Percentiles rank a stretch among this genome's conserved stretches.
Conservation (phyloP, 495 filamentous ascomycete genomes). For the Halenospora varia region DNA sequence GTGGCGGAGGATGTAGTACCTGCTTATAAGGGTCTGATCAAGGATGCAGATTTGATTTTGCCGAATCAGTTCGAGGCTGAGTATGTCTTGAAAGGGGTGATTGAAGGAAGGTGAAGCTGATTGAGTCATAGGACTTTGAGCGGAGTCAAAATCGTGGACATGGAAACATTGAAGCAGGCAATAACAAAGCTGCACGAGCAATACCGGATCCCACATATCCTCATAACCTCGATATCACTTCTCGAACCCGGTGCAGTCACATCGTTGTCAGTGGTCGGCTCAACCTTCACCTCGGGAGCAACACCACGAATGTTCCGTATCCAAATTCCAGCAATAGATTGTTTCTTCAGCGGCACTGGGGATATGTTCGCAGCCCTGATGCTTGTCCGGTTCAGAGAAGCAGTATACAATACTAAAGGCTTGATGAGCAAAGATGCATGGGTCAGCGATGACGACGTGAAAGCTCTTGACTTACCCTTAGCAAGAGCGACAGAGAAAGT, state of each 20-base stretch:
- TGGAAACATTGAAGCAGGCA: constrained; percentile 64
- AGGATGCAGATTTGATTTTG: constrained; percentile 82
- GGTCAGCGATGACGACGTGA: constrained; percentile 64
- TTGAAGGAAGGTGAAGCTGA: constrained; percentile 7
- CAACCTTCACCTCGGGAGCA: constrained; percentile 39
- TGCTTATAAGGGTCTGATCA: constrained; percentile 76
- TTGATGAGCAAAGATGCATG: constrained; percentile 54
- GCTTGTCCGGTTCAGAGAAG: constrained; percentile 85
- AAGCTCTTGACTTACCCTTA: constrained; percentile 68
- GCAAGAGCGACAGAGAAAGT: constrained; percentile 82
- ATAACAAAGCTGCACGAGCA: constrained; percentile 71
- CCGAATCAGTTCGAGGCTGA: constrained; percentile 98
- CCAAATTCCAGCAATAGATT: constrained; percentile 78
- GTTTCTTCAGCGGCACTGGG: constrained; percentile 92
- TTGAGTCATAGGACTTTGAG: constrained; percentile 63
- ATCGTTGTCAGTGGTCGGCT: constrained; percentile 72
- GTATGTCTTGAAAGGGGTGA: constrained; percentile 43
- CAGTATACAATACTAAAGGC: constrained; percentile 40
- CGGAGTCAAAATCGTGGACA: constrained; percentile 73
- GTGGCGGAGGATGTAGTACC: constrained; percentile 86
- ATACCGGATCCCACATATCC: constrained; percentile 80
- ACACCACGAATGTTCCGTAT: constrained; percentile 55
- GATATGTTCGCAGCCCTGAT: constrained; percentile 97
- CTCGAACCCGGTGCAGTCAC: constrained; percentile 35
- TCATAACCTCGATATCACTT: constrained; percentile 79